A percentile compares a stretch with the other conserved stretches of the same genome.
Evolutionary conservation across 2,329 filamentous ascomycete species (phyloP).

Genomic region (Magnaporthiopsis incrustans): DNA sequence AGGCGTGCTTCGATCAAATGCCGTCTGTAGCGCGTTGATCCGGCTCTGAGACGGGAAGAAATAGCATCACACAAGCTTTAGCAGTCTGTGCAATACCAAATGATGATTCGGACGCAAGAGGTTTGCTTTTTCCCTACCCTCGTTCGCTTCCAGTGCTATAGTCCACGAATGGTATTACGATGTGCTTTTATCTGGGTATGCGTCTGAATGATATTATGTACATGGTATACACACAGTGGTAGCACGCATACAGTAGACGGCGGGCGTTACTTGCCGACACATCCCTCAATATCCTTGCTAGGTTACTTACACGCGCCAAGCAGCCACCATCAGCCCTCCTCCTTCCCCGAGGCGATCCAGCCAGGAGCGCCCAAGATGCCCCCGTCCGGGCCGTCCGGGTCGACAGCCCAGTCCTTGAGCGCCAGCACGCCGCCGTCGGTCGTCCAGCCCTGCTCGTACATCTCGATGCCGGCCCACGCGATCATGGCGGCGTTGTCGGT

Average conservation of each 20-base stretch:
- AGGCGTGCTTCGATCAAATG: not conserved
- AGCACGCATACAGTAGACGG: not conserved
- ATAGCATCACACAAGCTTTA: not conserved
- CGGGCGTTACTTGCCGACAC: no score
- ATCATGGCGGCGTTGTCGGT: constrained; percentile 99
- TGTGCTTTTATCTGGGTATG: not conserved
- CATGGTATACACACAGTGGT: not conserved
- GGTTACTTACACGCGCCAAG: no score
- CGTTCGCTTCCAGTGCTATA: not conserved
- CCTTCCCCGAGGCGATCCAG: constrained; percentile 27
- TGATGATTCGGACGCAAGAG: not conserved
- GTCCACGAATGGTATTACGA: not conserved
- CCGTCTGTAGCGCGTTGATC: not conserved
- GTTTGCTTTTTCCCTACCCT: no score
- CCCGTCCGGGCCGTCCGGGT: constrained; percentile 49
- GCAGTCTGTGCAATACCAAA: not conserved
- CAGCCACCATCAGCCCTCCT: not conserved
- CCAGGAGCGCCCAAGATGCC: constrained; percentile 57
- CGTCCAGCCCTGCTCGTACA: constrained; percentile 72
- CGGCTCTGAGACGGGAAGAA: not conserved
- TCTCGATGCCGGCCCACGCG: constrained; percentile 86
- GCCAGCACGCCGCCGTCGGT: constrained; percentile 53
- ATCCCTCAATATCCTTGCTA: no score
- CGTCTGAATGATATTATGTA: not conserved
- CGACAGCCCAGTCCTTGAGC: constrained; percentile 67